Percentiles rank a stretch among this genome's conserved stretches.
phyloP scores from a whole-genome alignment of 208 protist genomes.

The Crithidia acanthocephali region DNA sequence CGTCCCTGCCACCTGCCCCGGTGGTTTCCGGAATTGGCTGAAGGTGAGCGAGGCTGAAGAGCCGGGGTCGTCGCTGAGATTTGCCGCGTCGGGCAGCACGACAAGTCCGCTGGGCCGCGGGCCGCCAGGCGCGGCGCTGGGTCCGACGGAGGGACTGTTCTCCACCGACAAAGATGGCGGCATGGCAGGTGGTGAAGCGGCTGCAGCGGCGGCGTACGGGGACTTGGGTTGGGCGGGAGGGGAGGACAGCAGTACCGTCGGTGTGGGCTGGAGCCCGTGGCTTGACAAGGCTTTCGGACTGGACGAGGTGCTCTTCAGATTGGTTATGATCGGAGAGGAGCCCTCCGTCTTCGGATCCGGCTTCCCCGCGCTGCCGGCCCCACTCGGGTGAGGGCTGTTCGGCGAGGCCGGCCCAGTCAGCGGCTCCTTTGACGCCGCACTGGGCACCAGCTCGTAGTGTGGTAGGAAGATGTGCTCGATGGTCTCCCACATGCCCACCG shows the following conservation, averaged over 20 bases:
- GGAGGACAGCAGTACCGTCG: neutral
- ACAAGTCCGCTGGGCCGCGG: slow-evolving; percentile 24
- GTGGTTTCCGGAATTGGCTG: slow-evolving; percentile 22
- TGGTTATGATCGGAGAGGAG: neutral
- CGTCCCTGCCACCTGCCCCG: slow-evolving; percentile 4
- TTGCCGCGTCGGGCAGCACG: slow-evolving; percentile 25
- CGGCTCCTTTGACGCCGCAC: slow-evolving; percentile 18
- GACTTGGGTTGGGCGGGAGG: neutral
- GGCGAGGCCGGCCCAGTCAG: slow-evolving; percentile 23
- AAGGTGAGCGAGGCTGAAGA: slow-evolving; percentile 16
- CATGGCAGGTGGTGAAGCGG: neutral
- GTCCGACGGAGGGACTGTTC: slow-evolving; percentile 8
- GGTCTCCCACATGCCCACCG: slow-evolving; percentile 50
- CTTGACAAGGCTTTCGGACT: slow-evolving; percentile 9
- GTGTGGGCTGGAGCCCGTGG: neutral
- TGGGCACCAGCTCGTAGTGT: slow-evolving; percentile 50
- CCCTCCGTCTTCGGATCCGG: neutral
- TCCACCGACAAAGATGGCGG: neutral
- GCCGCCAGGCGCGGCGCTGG: neutral
- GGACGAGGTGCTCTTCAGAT: slow-evolving; percentile 1
- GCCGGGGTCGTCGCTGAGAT: slow-evolving; percentile 6
- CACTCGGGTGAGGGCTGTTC: slow-evolving; percentile 8
- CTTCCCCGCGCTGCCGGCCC: neutral
- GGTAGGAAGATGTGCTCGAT: slow-evolving; percentile 67
- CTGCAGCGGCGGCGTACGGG: neutral